Conservation (phyloP, 2,329 filamentous ascomycete genomes). For the Sporothrix pallida region DNA sequence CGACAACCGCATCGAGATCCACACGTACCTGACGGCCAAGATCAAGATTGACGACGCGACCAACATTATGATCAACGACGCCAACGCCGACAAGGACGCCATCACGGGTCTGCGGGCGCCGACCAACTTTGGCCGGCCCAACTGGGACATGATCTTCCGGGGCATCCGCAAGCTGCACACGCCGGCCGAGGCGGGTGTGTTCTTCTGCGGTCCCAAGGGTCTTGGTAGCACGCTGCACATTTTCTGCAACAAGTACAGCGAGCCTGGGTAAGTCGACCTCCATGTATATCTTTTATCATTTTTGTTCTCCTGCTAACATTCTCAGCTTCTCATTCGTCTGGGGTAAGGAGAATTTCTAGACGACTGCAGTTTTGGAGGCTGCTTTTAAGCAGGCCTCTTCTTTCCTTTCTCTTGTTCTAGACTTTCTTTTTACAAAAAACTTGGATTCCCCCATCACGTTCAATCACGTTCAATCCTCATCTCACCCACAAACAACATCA, state of each 20-base stretch:
- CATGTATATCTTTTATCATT: background rate
- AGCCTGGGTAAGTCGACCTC: conserved; percentile 68
- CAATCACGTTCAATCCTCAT: conserved; percentile 12
- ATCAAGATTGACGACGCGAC: conserved; percentile 85
- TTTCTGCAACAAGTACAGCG: conserved; percentile 87
- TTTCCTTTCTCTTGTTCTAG: conserved; percentile 30
- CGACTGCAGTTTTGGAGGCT: background rate
- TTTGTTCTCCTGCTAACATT: background rate
- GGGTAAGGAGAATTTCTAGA: conserved; percentile 72
- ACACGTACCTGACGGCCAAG: conserved; percentile 85
- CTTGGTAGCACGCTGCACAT: conserved; percentile 77
- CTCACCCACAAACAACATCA: background rate
- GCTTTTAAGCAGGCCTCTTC: background rate
- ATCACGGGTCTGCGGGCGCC: conserved; percentile 82
- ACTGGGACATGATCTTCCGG: conserved; percentile 90
- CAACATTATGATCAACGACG: conserved; percentile 93
- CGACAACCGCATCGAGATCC: conserved; percentile 84
- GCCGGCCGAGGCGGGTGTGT: conserved; percentile 75
- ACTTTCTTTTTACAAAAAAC: conserved; percentile 28
- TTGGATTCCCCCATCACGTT: conserved; percentile 34
- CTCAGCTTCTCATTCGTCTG: conserved; percentile 67
- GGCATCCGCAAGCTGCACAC: conserved; percentile 79
- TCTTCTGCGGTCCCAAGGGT: conserved; percentile 85
- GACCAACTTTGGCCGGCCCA: conserved; percentile 84
- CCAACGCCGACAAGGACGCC: conserved; percentile 80